Conservation (phyloP, 2,329 filamentous ascomycete species). For the Diplodia sapinea region DNA sequence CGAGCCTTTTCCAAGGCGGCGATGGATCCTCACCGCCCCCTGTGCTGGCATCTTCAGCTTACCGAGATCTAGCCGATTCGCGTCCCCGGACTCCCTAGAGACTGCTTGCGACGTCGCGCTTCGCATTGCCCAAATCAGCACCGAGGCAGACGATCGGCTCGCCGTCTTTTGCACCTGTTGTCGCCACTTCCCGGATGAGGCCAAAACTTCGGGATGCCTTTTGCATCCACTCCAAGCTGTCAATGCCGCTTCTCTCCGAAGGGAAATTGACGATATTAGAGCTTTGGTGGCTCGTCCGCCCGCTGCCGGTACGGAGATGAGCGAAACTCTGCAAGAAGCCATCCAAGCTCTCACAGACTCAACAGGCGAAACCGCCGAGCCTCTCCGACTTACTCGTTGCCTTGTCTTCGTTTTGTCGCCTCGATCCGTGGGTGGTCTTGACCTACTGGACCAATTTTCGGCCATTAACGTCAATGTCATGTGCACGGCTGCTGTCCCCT, state of each 20-base stretch:
- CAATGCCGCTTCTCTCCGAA: constrained; percentile 11
- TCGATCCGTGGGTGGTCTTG: constrained; percentile 22
- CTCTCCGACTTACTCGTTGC: constrained; percentile 27
- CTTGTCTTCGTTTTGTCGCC: constrained; percentile 35
- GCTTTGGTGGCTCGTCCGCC: constrained; percentile 21
- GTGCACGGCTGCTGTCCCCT: constrained; percentile 30
- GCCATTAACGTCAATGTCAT: constrained; percentile 24
- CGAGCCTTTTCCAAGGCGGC: neutral
- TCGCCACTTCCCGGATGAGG: constrained; percentile 25
- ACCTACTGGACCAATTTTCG: constrained; percentile 4
- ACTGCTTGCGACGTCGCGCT: constrained; percentile 31
- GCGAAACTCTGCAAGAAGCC: constrained; percentile 31
- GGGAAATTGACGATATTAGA: constrained; percentile 30
- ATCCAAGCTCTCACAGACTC: constrained; percentile 24
- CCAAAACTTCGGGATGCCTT: constrained; percentile 29
- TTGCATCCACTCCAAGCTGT: constrained; percentile 30
- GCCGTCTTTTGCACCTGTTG: constrained; percentile 34
- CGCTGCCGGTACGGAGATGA: constrained; percentile 5
- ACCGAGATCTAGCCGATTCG: constrained; percentile 29
- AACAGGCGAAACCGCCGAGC: neutral
- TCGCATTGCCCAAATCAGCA: constrained; percentile 21
- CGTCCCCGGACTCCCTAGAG: constrained; percentile 30
- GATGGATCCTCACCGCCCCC: neutral
- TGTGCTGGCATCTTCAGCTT: constrained; percentile 8
- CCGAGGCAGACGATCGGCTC: constrained; percentile 31